These are phyloP conservation scores for Eruca vesicaria DNA, from an alignment of 441 rosid genomes.

Conservation along the genomic window DNA sequence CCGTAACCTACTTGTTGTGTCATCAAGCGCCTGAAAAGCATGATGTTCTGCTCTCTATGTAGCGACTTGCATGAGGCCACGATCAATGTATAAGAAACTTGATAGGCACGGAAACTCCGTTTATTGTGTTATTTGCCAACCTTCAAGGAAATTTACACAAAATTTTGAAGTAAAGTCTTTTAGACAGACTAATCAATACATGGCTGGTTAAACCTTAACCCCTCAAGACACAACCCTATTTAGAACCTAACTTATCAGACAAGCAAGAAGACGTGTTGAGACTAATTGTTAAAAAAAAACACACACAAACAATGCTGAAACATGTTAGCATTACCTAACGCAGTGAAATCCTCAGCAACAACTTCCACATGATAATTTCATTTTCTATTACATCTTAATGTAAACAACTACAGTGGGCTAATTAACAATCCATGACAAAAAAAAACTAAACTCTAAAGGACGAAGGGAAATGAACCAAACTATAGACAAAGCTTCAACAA, in stretches of 20 bases:
- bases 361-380: conserved; percentile 35
- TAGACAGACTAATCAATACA: no score
- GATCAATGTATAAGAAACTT: neutral
- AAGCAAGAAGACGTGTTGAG: conserved; percentile 25
- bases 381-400: conserved; percentile 9
- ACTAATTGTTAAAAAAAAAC: conserved; percentile 10
- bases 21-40: neutral
- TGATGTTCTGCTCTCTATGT: neutral
- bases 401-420: neutral
- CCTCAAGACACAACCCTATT: no score
- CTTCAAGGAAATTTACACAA: conserved; percentile 90
- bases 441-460: neutral
- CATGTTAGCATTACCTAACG: conserved; percentile 17
- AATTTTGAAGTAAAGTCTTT: no score
- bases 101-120: conserved; percentile 86
- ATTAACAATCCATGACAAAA: conserved; percentile 15
- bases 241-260: neutral
- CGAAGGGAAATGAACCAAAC: conserved; percentile 20
- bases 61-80: neutral
- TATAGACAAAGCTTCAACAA: neutral
- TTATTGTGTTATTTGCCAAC: conserved; percentile 57
- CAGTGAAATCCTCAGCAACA: conserved; percentile 31
- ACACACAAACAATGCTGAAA: conserved; percentile 22
- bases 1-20: conserved; percentile 18
- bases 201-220: no score